Evolutionary conservation across 805 yeast genomes (phyloP), one percentile per base, ranked within the genome.

Genomic region (Kuraishia cidri): DNA sequence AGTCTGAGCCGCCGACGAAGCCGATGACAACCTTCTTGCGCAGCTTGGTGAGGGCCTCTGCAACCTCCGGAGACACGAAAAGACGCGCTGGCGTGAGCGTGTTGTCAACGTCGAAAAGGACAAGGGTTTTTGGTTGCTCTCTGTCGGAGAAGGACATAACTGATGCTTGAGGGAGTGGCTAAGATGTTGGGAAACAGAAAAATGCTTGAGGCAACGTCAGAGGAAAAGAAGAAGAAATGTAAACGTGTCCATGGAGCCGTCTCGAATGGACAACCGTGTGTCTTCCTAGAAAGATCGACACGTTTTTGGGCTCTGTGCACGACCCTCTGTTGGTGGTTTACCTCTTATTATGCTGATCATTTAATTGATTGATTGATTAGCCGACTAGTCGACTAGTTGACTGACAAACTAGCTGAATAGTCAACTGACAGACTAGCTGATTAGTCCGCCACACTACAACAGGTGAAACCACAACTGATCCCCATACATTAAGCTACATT

Each of bases 51-150:
- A 92, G 73, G 27, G 82, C 64, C 42, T 72, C 60, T 54, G 65
- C 73, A 79, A 92, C 81, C 62, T 87, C 95, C 50, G 75, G 72
- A 40, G 87, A 76, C 47, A 82, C 62, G 25, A 31, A 36, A 35
- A 56, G 44, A 70, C 99, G 86, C 35, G 98, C 97, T 46, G 97
- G 98, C 26, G 97, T 90, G 60, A 92, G 72, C 37, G 99, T 92
- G 45, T 97, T 98, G 58, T 92, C 99, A 46, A 92, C 99, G 53
- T 92, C 99, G 64, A 92, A 92, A 44, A 92, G 76, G 46, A 85
- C 94, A 52, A 92, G 69, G 42, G 85, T 81, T 48, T 85, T 80
- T 55, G 94, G 94, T 46, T 79, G 69, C 65, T 84, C 82, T 60
- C 76, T 79, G 55, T 81, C 64, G 25, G 85, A 60, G 53, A 81